Percentiles rank a stretch among this genome's conserved stretches.
Conservation (phyloP, 495 filamentous ascomycete genomes). For the Trichocladium uniseriatum region DNA sequence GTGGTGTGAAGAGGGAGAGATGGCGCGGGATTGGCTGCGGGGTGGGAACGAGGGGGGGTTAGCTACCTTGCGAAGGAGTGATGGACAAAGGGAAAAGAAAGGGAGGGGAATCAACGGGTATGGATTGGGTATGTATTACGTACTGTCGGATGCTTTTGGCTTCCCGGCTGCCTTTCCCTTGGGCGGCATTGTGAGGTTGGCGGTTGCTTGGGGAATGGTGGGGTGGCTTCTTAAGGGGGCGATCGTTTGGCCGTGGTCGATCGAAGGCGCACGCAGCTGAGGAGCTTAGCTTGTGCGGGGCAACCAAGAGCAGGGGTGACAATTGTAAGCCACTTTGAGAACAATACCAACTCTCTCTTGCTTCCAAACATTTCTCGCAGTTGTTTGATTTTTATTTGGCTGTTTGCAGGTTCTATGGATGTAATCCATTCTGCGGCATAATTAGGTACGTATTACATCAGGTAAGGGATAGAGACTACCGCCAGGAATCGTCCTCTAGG, state of each 20-base stretch:
- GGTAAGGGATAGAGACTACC: background rate
- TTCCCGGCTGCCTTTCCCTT: conserved; percentile 25
- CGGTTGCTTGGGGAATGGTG: conserved; percentile 8
- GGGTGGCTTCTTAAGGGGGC: conserved; percentile 1
- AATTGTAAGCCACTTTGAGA: conserved; percentile 7
- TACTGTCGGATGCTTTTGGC: conserved; percentile 25
- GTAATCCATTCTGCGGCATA: background rate
- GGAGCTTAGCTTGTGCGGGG: background rate
- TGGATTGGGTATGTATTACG: background rate
- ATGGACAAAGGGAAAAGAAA: background rate
- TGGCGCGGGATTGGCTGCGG: background rate
- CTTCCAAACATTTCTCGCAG: background rate
- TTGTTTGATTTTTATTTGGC: background rate
- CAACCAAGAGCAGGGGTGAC: background rate
- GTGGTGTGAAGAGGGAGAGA: background rate
- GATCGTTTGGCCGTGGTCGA: background rate
- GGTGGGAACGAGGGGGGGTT: background rate
- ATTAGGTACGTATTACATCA: conserved; percentile 5
- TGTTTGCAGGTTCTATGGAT: background rate
- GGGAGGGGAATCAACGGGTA: background rate
- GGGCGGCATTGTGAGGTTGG: conserved; percentile 25
- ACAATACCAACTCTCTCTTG: conserved; percentile 10
- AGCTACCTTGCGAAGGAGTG: background rate
- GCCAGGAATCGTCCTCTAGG: background rate
- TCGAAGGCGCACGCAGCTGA: background rate